Base-by-base conservation (phyloP, 371 early-diverging fungal genomes). In the Circinella minor region DNA sequence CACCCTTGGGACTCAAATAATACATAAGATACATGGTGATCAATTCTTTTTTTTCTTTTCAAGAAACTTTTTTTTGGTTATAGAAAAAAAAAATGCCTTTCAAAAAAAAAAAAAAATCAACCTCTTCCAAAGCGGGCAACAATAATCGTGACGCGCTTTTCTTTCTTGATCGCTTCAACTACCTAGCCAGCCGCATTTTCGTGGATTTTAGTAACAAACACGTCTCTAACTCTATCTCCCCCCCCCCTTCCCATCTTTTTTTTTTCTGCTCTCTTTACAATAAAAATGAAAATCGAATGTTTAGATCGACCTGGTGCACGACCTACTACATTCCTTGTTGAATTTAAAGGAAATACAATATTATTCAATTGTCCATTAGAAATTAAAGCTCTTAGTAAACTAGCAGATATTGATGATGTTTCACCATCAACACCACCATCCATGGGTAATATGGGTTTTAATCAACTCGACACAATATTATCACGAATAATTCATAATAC, bases 11-110 rank as follows among this genome's bases (percentile, higher is more conserved):
- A 77, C 91, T 88, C 71, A 89, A 66, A 75, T 91, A 89, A 90
- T 93, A 96, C 97, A 97, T 97, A 81, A 98, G 90, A 90, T 97
- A 95, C 98, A 98, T 98, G 67, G 74, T 75, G 63, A 47, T 34
- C 14, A 37, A 59, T n/a, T 34, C 15, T 39, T 18, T 47, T 34
- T 67, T 14, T 18, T 20, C 9, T 0, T 57, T 17, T 20, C 3
- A 20, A 20, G 46, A 62, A 49, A 63, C 27, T 18, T 46, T 60
- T 48, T 36, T 60, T 15, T 36, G 62, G 10, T 5, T 54, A n/a
- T 17, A 43, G 46, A 46, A 67, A 59, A 47, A 20, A 18, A 63
- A 46, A 63, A 47, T 51, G 43, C 43, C 43, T 11, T 9, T 47
- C 47, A 47, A 15, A 47, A 47, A 11, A 9, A 47, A 11, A 9